Evolutionary conservation across 2,329 filamentous ascomycete genomes (phyloP), one percentile per base, ranked within the genome.

Genomic region (Microdochium bolleyi): DNA sequence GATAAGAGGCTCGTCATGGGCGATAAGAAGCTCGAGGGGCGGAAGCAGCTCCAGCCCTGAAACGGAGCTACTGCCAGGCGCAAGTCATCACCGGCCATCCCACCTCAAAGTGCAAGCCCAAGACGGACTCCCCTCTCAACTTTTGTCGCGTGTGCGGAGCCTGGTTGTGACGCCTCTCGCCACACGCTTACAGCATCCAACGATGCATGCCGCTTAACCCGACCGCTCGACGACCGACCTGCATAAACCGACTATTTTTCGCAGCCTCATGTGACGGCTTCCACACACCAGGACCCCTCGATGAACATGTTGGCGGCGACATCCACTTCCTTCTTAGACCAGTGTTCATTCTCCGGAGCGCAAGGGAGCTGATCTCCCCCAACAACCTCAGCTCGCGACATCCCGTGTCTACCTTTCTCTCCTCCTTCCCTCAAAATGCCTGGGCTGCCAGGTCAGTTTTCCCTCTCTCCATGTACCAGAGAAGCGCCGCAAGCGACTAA

Each of bases 361-460:
- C 41, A 22, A 46, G 41, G 41, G n/a, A 46, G 41, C 21, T 24
- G 41, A 46, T 30, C 11, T 30, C 4, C 37, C 19, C n/a, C 41
- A 46, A 46, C 16, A 11, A 46, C 16, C 41, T 19, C 41, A 22
- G 9, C 41, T 19, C 19, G 16, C 14, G 19, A 22, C 16, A 11
- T 22, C 41, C 16, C 5, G 9, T 10, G 16, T 46, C 21, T 19
- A 13, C 41, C 41, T 5, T 19, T 22, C 44, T 48, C 41, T 38
- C 50, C 50, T 54, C 49, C 49, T 52, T 44, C 51, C 52, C 57
- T 60, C 69, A 77, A 66, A 58, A 81, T 82, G 79, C 79, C 79
- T 64, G 74, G 78, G 57, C 71, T 82, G 64, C 79, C 79, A 65
- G 72, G 78, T 82, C 69, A 66, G 76, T 65, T 55, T 41, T 51